Evolutionary conservation across 2,329 filamentous ascomycete genomes (phyloP), one percentile per base, ranked within the genome.

Genomic region (Alternaria gansuensis): DNA sequence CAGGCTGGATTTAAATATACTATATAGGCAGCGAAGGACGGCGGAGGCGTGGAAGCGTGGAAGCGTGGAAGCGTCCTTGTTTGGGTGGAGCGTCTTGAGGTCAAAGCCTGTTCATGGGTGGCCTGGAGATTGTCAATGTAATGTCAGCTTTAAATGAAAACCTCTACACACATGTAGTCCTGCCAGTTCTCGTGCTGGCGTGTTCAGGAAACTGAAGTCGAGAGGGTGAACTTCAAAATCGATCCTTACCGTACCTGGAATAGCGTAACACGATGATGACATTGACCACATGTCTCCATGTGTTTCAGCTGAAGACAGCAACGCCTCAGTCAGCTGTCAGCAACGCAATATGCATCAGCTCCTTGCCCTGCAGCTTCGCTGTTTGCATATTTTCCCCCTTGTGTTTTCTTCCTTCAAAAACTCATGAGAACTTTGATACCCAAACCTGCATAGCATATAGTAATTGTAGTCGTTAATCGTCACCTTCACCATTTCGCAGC

Each of bases 1-100:
- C 61, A 68, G 28, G 49, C 58, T 21, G 67, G 67, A 6, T 71
- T 69, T 24, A 66, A 58, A 34, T 71, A 69, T n/a, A 59, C 57
- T 7, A 24, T 58, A 14, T 54, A 39, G 33, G 29, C 37, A 17
- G n/a, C 2, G 3, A 5, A 14, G 9, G 44, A 14, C 14, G 44
- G 9, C 23, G 9, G 21, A 36, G 31, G 29, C 13, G 21, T 48
- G 21, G 13, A 11, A 10, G 17, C 21, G 37, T 40, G n/a, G n/a
- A n/a, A n/a, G n/a, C n/a, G n/a, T n/a, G n/a, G n/a, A n/a, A n/a
- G n/a, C n/a, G n/a, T n/a, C n/a, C n/a, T 41, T 26, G 10, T 46
- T 14, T 24, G 21, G 7, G 21, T 31, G 34, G 14, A 5, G 31
- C 29, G 17, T 48, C 31, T 14, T 36, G 8, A 24, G 6, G 8